These are phyloP conservation scores for Balamuthia mandrillaris DNA, from an alignment of 208 protist genomes.

Conservation along the genomic window DNA sequence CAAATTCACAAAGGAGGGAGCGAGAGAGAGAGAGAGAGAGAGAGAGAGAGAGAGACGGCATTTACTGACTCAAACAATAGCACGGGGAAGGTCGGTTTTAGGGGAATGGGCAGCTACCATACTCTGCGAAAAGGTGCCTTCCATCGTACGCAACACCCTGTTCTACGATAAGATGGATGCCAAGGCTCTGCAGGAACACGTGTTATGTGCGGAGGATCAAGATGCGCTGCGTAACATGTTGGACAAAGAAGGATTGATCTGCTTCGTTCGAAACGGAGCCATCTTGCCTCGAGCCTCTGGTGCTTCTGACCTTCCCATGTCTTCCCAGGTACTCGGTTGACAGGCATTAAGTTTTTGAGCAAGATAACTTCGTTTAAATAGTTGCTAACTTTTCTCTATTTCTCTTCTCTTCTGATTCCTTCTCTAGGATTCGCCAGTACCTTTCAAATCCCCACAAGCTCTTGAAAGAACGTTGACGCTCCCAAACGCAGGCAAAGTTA, in stretches of 20 bases:
- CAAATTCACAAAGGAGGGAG: too few species aligned
- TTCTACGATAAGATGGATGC: constrained; percentile 34
- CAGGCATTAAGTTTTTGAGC: background rate
- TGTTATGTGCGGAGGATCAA: constrained; percentile 81
- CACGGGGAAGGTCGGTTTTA: constrained; percentile 46
- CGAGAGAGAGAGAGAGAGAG: too few species aligned
- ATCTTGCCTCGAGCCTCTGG: constrained; percentile 84
- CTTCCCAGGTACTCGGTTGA: background rate
- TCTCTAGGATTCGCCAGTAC: constrained; percentile 68
- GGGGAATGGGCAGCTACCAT: constrained; percentile 45
- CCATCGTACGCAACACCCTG: constrained; percentile 37
- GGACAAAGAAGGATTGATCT: constrained; percentile 64
- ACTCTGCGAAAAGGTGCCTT: constrained; percentile 42
- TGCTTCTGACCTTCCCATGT: background rate
- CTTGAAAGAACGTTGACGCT: constrained; percentile 74
- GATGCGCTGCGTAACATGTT: constrained; percentile 73
- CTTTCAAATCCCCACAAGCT: constrained; percentile 74
- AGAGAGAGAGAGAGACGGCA: too few species aligned
- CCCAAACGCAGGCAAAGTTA: constrained; percentile 71
- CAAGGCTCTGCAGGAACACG: constrained; percentile 67
- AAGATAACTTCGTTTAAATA: background rate
- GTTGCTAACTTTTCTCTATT: background rate
- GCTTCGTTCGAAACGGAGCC: constrained; percentile 85
- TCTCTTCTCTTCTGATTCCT: constrained; percentile 72
- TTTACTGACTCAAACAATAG: constrained; percentile 39